phyloP scores from a whole-genome alignment of 306 rosid genomes.

The Spatholobus suberectus region DNA sequence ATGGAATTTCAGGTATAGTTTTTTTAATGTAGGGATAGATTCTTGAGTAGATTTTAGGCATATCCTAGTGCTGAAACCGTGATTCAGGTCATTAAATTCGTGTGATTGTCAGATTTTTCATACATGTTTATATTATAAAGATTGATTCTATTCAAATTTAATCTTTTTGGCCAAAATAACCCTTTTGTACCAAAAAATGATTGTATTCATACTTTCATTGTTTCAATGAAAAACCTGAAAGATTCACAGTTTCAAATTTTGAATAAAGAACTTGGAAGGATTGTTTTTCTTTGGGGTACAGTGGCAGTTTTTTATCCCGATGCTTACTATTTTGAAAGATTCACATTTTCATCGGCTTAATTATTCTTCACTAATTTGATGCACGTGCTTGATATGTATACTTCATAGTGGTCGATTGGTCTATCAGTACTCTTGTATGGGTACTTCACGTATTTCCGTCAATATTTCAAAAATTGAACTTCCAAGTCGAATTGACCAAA shows the following conservation, averaged over 20 bases:
- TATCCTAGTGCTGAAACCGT: slow-evolving; percentile 36
- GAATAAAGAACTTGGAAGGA: not conserved
- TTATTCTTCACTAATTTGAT: slow-evolving; percentile 13
- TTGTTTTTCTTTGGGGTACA: not conserved
- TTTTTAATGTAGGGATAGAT: slow-evolving; percentile 37
- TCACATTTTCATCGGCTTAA: too few relatives aligned
- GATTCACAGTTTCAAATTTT: slow-evolving; percentile 2
- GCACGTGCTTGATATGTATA: not conserved
- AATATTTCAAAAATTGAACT: not conserved
- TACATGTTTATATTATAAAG: slow-evolving; percentile 33
- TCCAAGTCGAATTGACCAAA: not conserved
- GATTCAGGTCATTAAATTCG: slow-evolving; percentile 31
- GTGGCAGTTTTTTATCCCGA: not conserved
- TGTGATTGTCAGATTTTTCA: slow-evolving; percentile 36
- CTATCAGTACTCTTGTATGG: not conserved
- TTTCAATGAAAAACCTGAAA: slow-evolving; percentile 16
- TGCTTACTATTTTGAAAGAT: too few relatives aligned
- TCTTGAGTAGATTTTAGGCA: slow-evolving; percentile 26
- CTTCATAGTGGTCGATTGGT: not conserved
- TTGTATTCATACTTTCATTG: slow-evolving; percentile 44
- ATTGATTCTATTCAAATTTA: slow-evolving; percentile 35
- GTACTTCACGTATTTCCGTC: not conserved
- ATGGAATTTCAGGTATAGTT: slow-evolving; percentile 51
- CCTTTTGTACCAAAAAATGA: slow-evolving; percentile 26
- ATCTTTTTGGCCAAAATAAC: slow-evolving; percentile 25